Evolutionary conservation across 768 basidiomycete genomes (phyloP), one percentile per base, ranked within the genome.

Genomic region (Boletus bicolor): DNA sequence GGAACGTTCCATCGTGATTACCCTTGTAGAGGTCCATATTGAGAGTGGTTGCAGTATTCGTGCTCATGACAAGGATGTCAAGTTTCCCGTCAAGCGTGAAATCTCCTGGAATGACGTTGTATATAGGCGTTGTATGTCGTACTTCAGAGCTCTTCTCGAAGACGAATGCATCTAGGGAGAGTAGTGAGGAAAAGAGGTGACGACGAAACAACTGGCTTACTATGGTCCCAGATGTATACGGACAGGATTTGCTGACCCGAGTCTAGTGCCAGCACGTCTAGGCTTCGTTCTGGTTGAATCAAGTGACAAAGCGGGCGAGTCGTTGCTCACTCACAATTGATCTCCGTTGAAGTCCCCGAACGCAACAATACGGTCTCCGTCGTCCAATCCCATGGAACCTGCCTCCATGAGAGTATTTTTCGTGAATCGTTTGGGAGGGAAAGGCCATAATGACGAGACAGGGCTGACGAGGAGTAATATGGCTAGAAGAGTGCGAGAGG

Each of bases 321-420:
- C 5, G 17, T 17, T 38, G 45, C 42, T 55, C 19, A 75, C 91
- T 68, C 69, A 97, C 93, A 91, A 89, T 69, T 98, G 94, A 71
- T 98, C 93, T 5, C 91, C 94, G 69, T 98, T 85, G 71, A 95
- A 96, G 75, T 99, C 96, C 34, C 94, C 97, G 64, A 92, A 91
- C 8, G 94, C 95, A 56, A 92, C 79, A 19, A 97, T 80, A 49
- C 89, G 79, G 28, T 83, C 85, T 51, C 83, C 80, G n/a, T 77
- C 79, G 45, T 80, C 79, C 34, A 98, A 73, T 2, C 94, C 95
- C 70, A 95, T 76, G 1, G 85, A 74, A 8, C 93, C 95, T 3
- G 93, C 87, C 57, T 83, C 77, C 48, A 97, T 76, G 49, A 98
- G 79, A 0, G 87, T 80, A 64, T 94, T 95, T 51, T 85, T 83